Conservation (phyloP, 495 filamentous ascomycete species). For the Neurospora sp. region DNA sequence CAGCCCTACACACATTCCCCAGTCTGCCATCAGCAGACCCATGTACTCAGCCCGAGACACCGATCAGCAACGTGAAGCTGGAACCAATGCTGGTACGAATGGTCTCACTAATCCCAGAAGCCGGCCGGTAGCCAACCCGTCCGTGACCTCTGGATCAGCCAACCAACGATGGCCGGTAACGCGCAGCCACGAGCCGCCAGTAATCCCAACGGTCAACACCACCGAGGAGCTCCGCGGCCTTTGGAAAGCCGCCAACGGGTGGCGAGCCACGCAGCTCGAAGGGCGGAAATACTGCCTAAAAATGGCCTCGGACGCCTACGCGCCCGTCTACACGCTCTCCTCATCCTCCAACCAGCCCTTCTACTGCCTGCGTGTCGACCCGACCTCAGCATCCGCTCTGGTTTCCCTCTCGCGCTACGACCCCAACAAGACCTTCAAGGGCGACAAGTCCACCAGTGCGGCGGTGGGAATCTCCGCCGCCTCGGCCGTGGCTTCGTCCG, state of each 20-base stretch:
- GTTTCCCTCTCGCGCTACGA: constrained; percentile 44
- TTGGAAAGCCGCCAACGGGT: constrained; percentile 49
- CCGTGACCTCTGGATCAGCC: constrained; percentile 10
- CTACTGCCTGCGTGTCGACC: constrained; percentile 43
- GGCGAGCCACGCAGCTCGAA: constrained; percentile 40
- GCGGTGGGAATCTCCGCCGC: not conserved
- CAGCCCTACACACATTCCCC: constrained; percentile 44
- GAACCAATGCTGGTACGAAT: constrained; percentile 3
- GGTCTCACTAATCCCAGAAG: not conserved
- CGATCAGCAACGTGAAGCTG: constrained; percentile 13
- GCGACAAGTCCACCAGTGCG: constrained; percentile 6
- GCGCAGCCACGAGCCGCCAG: constrained; percentile 30
- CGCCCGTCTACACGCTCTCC: constrained; percentile 42
- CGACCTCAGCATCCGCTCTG: constrained; percentile 43
- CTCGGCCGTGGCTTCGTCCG: not conserved
- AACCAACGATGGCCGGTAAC: not conserved
- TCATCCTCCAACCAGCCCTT: constrained; percentile 39
- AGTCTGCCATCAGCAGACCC: constrained; percentile 44
- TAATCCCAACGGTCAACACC: constrained; percentile 35
- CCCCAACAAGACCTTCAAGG: constrained; percentile 40
- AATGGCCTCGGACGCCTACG: constrained; percentile 36
- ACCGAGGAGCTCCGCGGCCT: constrained; percentile 41
- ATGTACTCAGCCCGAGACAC: constrained; percentile 40
- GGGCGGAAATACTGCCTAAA: constrained; percentile 42
- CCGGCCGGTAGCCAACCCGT: constrained; percentile 11